Evolutionary conservation across 345 rosid genomes (phyloP).

Genomic region (Acer negundo): DNA sequence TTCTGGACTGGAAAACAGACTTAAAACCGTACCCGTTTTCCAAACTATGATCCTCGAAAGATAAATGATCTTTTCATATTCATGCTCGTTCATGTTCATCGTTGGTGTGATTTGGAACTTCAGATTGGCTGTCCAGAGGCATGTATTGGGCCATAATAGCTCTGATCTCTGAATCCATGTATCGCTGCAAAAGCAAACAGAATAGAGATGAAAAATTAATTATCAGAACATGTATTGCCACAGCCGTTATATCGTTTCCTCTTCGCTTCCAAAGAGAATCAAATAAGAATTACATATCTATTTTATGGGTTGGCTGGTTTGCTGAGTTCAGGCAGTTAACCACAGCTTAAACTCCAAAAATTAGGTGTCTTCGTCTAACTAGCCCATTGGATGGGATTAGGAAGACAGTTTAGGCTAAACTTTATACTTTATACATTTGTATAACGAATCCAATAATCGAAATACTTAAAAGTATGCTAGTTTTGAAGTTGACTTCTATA

Average conservation of each 20-base stretch:
- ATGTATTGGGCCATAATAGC: constrained; percentile 99
- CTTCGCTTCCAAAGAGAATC: neutral
- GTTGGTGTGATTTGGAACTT: constrained; percentile 58
- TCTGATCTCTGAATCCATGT: constrained; percentile 98
- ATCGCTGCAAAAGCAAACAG: constrained; percentile 51
- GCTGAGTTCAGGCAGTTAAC: neutral
- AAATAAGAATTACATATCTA: neutral
- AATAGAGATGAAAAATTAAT: constrained; percentile 3
- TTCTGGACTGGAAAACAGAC: constrained; percentile 7
- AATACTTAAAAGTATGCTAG: neutral
- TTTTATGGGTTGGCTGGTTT: neutral
- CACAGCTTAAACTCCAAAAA: neutral
- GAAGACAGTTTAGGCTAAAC: neutral
- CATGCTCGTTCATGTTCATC: constrained; percentile 63
- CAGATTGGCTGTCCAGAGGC: constrained; percentile 91
- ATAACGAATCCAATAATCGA: neutral
- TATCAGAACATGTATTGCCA: neutral
- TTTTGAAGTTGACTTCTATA: neutral
- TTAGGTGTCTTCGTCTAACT: neutral
- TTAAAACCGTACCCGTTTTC: constrained; percentile 4
- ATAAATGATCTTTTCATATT: constrained; percentile 9
- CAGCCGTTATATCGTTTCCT: neutral
- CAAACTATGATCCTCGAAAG: constrained; percentile 10
- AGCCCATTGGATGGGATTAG: neutral
- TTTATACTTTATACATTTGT: no score